Evolutionary conservation across 2,329 filamentous ascomycete genomes (phyloP).

Genomic region (Sporothrix phasma): DNA sequence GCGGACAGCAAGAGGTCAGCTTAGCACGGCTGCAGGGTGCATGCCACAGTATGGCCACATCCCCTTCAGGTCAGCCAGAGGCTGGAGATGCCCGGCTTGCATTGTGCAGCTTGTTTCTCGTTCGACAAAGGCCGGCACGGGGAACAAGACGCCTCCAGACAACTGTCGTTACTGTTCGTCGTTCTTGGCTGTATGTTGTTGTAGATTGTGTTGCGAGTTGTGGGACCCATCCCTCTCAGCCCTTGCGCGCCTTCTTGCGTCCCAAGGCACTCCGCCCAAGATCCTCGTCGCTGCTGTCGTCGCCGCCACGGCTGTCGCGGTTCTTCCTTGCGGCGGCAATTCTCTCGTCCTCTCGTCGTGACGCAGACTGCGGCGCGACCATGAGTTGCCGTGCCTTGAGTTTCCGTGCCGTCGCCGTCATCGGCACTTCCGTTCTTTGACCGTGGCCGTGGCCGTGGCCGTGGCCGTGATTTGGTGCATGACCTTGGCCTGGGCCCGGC

Average conservation of each 20-base stretch:
- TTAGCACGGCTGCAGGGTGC: too few species aligned
- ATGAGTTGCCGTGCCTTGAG: conserved; percentile 12
- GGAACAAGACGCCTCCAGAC: too few species aligned
- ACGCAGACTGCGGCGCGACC: conserved; percentile 9
- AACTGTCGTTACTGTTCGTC: too few species aligned
- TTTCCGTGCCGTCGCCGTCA: not conserved
- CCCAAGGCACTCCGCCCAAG: conserved; percentile 25
- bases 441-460: not conserved
- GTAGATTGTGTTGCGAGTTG: not conserved
- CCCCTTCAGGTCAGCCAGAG: too few species aligned
- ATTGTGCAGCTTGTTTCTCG: too few species aligned
- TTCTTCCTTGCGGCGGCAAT: not conserved
- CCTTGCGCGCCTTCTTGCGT: conserved; percentile 15
- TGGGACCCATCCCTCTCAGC: conserved; percentile 5
- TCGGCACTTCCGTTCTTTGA: not conserved
- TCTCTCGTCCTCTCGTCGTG: not conserved
- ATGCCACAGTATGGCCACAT: too few species aligned
- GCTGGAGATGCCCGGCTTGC: too few species aligned
- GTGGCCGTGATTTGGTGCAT: too few species aligned
- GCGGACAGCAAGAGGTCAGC: too few species aligned
- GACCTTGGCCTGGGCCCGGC: not conserved
- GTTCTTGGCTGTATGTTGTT: not conserved
- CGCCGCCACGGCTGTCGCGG: not conserved
- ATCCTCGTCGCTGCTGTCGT: conserved; percentile 25
- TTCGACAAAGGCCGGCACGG: too few species aligned